These are phyloP conservation scores for Parietichytrium sp. DNA, from an alignment of 108 stramenopile species.

Conservation along the genomic window DNA sequence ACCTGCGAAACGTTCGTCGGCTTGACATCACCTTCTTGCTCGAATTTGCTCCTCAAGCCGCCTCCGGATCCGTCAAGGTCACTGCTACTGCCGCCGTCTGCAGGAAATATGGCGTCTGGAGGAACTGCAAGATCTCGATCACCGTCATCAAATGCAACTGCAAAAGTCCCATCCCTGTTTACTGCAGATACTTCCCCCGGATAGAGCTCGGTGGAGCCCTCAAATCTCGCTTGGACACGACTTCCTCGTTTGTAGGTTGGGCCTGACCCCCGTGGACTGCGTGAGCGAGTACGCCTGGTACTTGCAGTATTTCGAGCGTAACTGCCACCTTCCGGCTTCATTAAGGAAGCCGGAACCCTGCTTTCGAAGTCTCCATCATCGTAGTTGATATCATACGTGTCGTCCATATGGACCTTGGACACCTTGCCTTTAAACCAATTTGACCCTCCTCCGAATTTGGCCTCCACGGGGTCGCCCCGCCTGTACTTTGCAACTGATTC, in stretches of 20 bases:
- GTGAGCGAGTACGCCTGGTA: too few species aligned
- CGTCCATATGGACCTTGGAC: constrained; percentile 13
- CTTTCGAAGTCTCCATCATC: constrained; percentile 41
- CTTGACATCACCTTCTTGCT: background rate
- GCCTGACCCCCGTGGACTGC: too few species aligned
- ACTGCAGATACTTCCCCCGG: background rate
- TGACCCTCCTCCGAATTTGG: background rate
- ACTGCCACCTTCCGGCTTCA: too few species aligned
- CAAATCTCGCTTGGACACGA: background rate
- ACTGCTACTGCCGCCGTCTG: too few species aligned
- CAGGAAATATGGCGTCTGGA: too few species aligned
- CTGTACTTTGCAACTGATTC: too few species aligned
- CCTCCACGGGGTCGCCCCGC: constrained; percentile 8
- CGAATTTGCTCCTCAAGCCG: constrained; percentile 16
- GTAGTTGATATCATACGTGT: constrained; percentile 35
- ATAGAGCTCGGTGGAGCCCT: background rate
- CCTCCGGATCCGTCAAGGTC: too few species aligned
- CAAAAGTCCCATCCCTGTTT: background rate
- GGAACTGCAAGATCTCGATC: background rate
- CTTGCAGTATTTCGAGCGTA: too few species aligned
- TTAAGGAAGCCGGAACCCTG: background rate
- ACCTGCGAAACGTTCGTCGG: background rate
- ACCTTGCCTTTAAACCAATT: constrained; percentile 1
- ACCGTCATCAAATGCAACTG: constrained; percentile 12
- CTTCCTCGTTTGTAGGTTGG: too few species aligned